phyloP scores from a whole-genome alignment of 352 stramenopile genomes.

The Pythium chondricola region DNA sequence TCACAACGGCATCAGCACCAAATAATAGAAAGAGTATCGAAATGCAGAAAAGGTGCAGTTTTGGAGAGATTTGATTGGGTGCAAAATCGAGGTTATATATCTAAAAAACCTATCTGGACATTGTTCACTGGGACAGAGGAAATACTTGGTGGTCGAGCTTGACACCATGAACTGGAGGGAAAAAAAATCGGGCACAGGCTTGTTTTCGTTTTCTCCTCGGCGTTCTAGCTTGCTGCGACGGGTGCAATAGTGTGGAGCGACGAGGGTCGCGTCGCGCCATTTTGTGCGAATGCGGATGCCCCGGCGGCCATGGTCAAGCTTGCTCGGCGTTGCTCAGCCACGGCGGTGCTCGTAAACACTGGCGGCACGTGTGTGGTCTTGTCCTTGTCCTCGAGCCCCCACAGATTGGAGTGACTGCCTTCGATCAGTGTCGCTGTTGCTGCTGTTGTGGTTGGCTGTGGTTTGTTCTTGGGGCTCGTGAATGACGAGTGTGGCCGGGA shows the following conservation, averaged over 20 bases:
- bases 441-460: too few species aligned
- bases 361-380: constrained; percentile 1
- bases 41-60: too few species aligned
- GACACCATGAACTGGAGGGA: too few species aligned
- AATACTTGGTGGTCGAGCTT: too few species aligned
- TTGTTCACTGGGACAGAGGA: too few species aligned
- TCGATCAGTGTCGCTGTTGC: constrained; percentile 12
- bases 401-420: constrained; percentile 19
- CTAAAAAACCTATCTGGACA: too few species aligned
- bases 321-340: constrained; percentile 14
- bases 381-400: not conserved
- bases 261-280: not conserved
- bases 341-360: constrained; percentile 6
- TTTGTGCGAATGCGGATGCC: not conserved
- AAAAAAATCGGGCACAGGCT: too few species aligned
- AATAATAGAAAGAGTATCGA: too few species aligned
- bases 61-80: too few species aligned
- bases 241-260: constrained; percentile 13
- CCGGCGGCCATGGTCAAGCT: constrained; percentile 8
- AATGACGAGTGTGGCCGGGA: constrained; percentile 1
- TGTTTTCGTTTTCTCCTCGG: not conserved
- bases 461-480: not conserved
- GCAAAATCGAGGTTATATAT: too few species aligned
- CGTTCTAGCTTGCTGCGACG: constrained; percentile 2
- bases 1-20: too few species aligned